These are phyloP conservation scores for Dacryopinax primogenitus DNA, from an alignment of 768 basidiomycete species.

Conservation along the genomic window DNA sequence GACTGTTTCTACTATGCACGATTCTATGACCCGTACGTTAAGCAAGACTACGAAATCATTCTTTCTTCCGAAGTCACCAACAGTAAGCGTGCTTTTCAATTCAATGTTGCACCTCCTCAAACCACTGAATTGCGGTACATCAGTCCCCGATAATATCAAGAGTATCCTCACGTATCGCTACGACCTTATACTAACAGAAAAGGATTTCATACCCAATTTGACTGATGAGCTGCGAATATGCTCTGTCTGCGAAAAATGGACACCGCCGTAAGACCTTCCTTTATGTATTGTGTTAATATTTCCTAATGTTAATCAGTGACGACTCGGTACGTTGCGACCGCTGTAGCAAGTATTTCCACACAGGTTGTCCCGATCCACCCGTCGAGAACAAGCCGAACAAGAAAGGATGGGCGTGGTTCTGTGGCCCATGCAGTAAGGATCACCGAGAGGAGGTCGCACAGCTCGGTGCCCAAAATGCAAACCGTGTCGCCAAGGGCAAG, in stretches of 20 bases:
- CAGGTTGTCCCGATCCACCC: constrained; percentile 87
- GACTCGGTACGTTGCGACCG: constrained; percentile 83
- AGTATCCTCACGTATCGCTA: constrained; percentile 67
- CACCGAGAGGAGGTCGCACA: constrained; percentile 79
- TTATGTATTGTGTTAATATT: constrained; percentile 11
- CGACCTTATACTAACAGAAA: constrained; percentile 91
- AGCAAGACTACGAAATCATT: constrained; percentile 94
- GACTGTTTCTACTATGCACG: constrained; percentile 95
- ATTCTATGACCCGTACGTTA: constrained; percentile 94
- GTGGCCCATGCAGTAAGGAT: constrained; percentile 76
- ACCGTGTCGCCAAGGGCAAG: constrained; percentile 27
- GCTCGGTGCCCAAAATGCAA: constrained; percentile 50
- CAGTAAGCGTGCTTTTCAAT: constrained; percentile 41
- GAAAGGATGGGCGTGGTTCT: constrained; percentile 88
- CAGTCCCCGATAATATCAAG: constrained; percentile 73
- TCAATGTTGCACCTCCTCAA: constrained; percentile 16
- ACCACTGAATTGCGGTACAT: constrained; percentile 14
- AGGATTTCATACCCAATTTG: constrained; percentile 80
- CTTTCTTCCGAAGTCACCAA: constrained; percentile 76
- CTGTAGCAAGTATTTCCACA: constrained; percentile 90
- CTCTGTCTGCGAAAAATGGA: constrained; percentile 77
- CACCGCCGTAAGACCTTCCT: constrained; percentile 51
- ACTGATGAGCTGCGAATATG: constrained; percentile 78
- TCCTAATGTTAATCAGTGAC: constrained; percentile 33
- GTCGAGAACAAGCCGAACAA: constrained; percentile 80